These are phyloP conservation scores for Collybiopsis confluens DNA, from an alignment of 768 basidiomycete genomes.

Conservation along the genomic window DNA sequence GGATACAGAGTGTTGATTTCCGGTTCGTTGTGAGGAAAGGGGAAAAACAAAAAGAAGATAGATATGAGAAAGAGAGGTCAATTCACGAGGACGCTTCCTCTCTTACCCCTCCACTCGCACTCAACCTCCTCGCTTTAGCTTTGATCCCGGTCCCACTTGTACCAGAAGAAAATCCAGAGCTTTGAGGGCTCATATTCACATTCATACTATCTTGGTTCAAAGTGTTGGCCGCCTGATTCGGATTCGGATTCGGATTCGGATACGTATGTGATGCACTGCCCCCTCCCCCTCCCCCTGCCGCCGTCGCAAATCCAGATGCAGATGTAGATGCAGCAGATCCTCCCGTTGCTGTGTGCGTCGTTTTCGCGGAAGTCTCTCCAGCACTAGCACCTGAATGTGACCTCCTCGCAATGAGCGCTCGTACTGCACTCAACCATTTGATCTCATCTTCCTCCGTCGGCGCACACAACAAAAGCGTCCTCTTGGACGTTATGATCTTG, in stretches of 20 bases:
- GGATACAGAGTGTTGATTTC: too few species aligned
- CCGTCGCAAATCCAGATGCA: too few species aligned
- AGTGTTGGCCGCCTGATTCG: too few species aligned
- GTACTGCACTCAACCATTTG: constrained; percentile 93
- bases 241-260: not conserved
- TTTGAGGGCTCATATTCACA: constrained; percentile 18
- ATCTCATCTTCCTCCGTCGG: constrained; percentile 98
- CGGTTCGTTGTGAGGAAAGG: too few species aligned
- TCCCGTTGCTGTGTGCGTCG: constrained; percentile 9
- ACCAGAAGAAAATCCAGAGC: constrained; percentile 19
- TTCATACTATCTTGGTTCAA: too few species aligned
- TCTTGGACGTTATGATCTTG: constrained; percentile 94
- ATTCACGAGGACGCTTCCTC: constrained; percentile 19
- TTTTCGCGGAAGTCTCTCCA: constrained; percentile 37
- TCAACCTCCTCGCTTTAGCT: constrained; percentile 43
- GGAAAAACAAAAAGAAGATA: too few species aligned
- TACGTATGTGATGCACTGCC: too few species aligned
- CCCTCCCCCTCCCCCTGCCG: too few species aligned
- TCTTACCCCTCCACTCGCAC: constrained; percentile 31
- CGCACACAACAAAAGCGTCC: constrained; percentile 84
- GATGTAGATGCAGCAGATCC: not conserved
- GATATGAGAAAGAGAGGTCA: not conserved
- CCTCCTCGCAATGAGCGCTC: constrained; percentile 82
- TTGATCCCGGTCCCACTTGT: constrained; percentile 32
- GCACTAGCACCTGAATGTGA: too few species aligned